phyloP scores from a whole-genome alignment of 371 early-diverging fungal species.

The Mortierella sp. region DNA sequence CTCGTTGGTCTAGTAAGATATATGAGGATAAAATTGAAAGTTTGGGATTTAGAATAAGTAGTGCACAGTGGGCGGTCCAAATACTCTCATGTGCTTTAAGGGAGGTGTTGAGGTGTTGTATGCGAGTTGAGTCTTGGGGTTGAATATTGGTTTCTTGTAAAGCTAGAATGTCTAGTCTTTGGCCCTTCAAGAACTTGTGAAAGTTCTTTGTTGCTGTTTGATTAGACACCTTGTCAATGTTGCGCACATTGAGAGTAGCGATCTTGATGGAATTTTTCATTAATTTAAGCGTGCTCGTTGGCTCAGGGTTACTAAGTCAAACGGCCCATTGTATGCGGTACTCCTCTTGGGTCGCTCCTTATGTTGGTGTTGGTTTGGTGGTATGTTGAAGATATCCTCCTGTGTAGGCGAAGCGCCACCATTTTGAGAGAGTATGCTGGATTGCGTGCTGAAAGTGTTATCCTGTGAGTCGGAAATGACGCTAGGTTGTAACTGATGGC shows the following conservation, averaged over 20 bases:
- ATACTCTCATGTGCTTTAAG: not conserved
- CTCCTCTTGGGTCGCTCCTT: too few relatives aligned
- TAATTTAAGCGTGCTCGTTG: not conserved
- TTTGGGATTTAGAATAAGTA: not conserved
- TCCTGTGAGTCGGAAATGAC: too few relatives aligned
- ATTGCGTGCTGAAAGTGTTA: too few relatives aligned
- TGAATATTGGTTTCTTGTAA: constrained; percentile 5
- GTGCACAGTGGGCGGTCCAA: constrained; percentile 6
- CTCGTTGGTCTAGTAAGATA: not conserved
- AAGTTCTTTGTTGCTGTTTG: constrained; percentile 2
- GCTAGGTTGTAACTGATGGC: too few relatives aligned
- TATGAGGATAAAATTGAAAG: constrained; percentile 6
- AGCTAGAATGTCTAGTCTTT: constrained; percentile 8
- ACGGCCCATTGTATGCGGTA: too few relatives aligned
- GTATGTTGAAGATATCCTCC: too few relatives aligned
- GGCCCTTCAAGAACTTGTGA: not conserved
- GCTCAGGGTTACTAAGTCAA: too few relatives aligned
- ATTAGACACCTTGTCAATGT: constrained; percentile 3
- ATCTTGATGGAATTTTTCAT: constrained; percentile 9
- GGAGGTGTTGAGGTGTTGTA: constrained; percentile 7
- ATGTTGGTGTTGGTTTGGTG: too few relatives aligned
- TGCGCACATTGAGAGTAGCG: constrained; percentile 7
- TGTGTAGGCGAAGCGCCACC: too few relatives aligned
- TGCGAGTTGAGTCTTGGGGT: not conserved
- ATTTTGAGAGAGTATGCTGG: too few relatives aligned